These are phyloP conservation scores for Byssothecium circinans DNA, from an alignment of 2,329 filamentous ascomycete genomes.

Conservation along the genomic window DNA sequence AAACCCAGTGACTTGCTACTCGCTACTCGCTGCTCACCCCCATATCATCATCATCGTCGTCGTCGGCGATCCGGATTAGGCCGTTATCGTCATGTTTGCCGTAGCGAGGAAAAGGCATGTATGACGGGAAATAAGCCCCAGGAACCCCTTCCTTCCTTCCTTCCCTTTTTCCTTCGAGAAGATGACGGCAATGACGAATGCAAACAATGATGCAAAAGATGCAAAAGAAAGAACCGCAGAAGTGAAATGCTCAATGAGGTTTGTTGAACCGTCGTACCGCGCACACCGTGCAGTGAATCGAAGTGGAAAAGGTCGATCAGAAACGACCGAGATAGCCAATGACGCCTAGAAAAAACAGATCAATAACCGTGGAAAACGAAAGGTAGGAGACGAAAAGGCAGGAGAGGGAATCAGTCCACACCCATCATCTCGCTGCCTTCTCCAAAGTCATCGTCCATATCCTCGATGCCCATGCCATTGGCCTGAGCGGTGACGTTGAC, in stretches of 20 bases:
- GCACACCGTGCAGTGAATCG: too few species aligned
- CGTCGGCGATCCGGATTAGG: neutral
- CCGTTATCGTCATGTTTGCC: neutral
- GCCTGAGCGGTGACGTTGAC: conserved; percentile 41
- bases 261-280: too few species aligned
- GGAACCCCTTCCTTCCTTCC: too few species aligned
- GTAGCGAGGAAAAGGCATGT: too few species aligned
- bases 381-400: neutral
- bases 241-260: too few species aligned
- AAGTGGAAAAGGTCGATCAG: neutral
- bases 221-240: too few species aligned
- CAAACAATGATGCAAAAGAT: too few species aligned
- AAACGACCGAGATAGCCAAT: neutral
- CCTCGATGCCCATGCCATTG: conserved; percentile 45
- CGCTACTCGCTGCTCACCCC: too few species aligned
- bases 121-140: too few species aligned
- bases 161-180: too few species aligned
- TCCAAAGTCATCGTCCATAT: conserved; percentile 47
- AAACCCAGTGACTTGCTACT: too few species aligned
- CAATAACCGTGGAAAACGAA: neutral
- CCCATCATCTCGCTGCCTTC: conserved; percentile 50
- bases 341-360: neutral
- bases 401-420: conserved; percentile 18
- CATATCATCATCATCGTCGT: neutral
- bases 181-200: too few species aligned